Base-by-base conservation (phyloP, 2,329 filamentous ascomycete genomes). In the Beauveria brongniartii region DNA sequence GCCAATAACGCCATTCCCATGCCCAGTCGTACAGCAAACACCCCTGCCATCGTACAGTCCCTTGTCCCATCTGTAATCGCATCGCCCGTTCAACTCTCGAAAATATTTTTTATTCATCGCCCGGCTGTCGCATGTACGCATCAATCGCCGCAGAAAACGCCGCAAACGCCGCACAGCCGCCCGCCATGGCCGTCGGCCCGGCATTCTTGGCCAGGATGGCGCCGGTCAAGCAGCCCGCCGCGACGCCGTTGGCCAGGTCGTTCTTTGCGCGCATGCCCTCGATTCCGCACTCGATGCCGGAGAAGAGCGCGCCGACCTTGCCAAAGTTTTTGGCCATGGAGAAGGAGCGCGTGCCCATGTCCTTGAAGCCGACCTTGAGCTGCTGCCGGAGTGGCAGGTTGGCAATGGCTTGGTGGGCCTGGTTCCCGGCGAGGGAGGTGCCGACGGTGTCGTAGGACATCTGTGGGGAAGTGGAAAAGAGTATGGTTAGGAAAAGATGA, bases 381-480 rank as follows among this genome's bases (percentile, higher is more conserved):
- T 97, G 94, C 73, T 96, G 85, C 51, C 86, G 84, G 65, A 93
- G 81, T 30, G 94, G 92, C 22, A 99, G 85, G n/a, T 80, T 79
- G 47, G 78, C 72, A 63, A 86, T 69, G 53, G 78, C 73, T 26
- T 67, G 74, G 28, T 72, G 68, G 20, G 72, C 68, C 53, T 71
- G 67, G 70, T 66, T 71, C 53, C 69, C 68, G 69, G 75, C 75
- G 48, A 77, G 75, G 37, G 73, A 78, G 73, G 84, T 88, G 75
- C 92, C 88, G 62, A 93, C 90, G 0, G 92, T 97, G 73, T 99
- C 94, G 83, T 99, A 99, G 75, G 91, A 89, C 94, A 99, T 99
- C 91, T 96, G 63, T 20, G 61, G 51, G 56, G 24, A 37, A n/a
- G 34, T 34, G 12, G 12, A 37, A 46, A 46, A 30, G 37, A 40